Evolutionary conservation across 371 early-diverging fungal genomes (phyloP), one percentile per base, ranked within the genome.

Genomic region (Rhizomucor pusillus): DNA sequence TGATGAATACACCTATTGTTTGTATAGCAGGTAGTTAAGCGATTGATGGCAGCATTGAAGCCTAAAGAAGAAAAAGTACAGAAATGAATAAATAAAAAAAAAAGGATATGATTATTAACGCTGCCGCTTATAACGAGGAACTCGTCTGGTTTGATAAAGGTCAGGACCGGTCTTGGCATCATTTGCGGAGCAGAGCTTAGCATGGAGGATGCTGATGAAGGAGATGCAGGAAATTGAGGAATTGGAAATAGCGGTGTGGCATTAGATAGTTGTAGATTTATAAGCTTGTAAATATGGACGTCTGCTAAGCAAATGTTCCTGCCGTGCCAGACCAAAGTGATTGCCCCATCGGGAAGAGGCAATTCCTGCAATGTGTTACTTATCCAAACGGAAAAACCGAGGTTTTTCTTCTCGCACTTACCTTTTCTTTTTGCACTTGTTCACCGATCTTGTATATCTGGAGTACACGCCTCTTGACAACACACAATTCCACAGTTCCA

Each of bases 1-100:
- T 76, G 6, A 90, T 79, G 67, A 91, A 90, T 23, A 91, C 77
- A 46, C 94, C 94, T 37, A 93, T 80, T 9, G 52, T 60, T 48
- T 71, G 49, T 62, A 46, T 25, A 43, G 33, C 20, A 22, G 3
- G 11, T 50, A 35, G 48, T 46, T 43, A 62, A 52, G 46, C 12
- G 29, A 16, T 24, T 44, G 25, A 25, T 36, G 24, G 16, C 18
- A 46, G 22, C 18, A 48, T 24, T 23, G 33, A 24, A n/a, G n/a
- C 19, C 49, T 44, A 57, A 45, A 40, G 34, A 14, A 24, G 22
- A n/a, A n/a, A n/a, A n/a, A n/a, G n/a, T n/a, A n/a, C 11, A 19
- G 12, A 59, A 37, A 20, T 9, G 6, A 52, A n/a, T 39, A 34
- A 36, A 23, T 43, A 22, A 20, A 14, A 56, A 23, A 60, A 72